phyloP scores from a whole-genome alignment of 495 filamentous ascomycete species.

The Neurospora terricola region DNA sequence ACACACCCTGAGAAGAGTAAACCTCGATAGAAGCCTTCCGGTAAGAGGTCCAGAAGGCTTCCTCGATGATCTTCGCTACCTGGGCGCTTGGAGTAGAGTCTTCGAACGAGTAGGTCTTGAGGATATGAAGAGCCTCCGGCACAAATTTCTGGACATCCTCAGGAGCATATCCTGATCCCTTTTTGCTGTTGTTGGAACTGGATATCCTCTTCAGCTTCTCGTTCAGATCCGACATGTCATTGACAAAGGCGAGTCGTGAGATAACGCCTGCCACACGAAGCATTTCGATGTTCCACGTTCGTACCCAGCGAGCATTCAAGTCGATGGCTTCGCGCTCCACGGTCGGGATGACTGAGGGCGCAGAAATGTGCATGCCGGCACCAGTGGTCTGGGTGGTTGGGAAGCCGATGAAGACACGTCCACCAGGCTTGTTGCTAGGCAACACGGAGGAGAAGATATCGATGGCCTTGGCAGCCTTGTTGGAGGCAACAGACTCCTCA shows the following conservation, averaged over 20 bases:
- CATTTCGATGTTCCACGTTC: conserved; percentile 95
- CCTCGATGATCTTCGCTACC: conserved; percentile 75
- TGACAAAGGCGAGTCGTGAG: conserved; percentile 72
- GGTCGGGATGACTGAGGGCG: conserved; percentile 92
- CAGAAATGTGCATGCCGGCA: conserved; percentile 92
- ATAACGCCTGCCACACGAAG: conserved; percentile 83
- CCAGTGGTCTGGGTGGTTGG: conserved; percentile 96
- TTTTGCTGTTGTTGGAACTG: conserved; percentile 31
- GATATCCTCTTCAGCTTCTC: conserved; percentile 38
- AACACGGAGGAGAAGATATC: conserved; percentile 87
- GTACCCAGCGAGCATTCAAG: conserved; percentile 86
- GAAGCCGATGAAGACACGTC: conserved; percentile 93
- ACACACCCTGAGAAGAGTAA: conserved; percentile 74
- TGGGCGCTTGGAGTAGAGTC: conserved; percentile 80
- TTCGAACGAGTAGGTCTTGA: conserved; percentile 70
- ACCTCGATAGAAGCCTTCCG: conserved; percentile 74
- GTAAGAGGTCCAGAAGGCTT: conserved; percentile 90
- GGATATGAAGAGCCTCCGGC: conserved; percentile 68
- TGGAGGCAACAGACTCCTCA: conserved; percentile 31
- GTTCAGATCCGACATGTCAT: conserved; percentile 73
- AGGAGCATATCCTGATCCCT: conserved; percentile 32
- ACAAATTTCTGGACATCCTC: conserved; percentile 55
- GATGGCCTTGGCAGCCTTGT: conserved; percentile 42
- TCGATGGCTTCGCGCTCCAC: conserved; percentile 98
- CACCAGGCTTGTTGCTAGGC: conserved; percentile 66